Evolutionary conservation across 1,284 basidiomycete genomes (phyloP).

Genomic region (Clitocybe nebularis): DNA sequence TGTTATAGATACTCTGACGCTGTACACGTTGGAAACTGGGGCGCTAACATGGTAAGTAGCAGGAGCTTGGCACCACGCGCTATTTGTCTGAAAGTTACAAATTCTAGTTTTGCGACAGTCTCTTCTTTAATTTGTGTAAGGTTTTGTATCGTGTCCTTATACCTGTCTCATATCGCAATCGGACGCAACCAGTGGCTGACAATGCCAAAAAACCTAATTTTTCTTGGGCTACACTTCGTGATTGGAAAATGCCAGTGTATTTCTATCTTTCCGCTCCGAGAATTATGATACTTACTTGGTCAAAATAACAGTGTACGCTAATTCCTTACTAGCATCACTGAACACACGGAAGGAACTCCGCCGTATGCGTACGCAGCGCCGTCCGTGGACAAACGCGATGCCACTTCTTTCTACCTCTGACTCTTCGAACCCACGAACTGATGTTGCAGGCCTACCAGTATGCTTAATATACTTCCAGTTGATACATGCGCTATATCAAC

Average conservation of each 20-base stretch:
- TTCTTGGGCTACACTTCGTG: slow-evolving; percentile 26
- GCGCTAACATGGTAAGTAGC: slow-evolving; percentile 39
- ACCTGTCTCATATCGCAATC: not conserved
- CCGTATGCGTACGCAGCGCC: slow-evolving; percentile 8
- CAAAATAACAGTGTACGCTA: slow-evolving; percentile 18
- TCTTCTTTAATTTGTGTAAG: slow-evolving; percentile 43
- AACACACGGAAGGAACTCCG: slow-evolving; percentile 17
- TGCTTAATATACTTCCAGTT: not conserved
- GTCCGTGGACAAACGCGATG: slow-evolving; percentile 2
- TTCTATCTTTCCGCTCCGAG: not conserved
- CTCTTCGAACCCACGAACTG: not conserved
- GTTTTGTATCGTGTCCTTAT: slow-evolving; percentile 3
- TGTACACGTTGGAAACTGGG: slow-evolving; percentile 54
- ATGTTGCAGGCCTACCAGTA: not conserved
- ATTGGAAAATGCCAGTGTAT: slow-evolving; percentile 20
- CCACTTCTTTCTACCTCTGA: slow-evolving; percentile 6
- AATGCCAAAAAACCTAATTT: slow-evolving; percentile 23
- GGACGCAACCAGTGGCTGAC: slow-evolving; percentile 19
- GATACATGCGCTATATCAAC: not conserved
- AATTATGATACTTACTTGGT: not conserved
- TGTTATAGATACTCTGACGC: slow-evolving; percentile 44
- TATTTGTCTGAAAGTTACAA: not conserved
- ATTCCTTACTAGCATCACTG: slow-evolving; percentile 19
- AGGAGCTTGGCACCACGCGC: not conserved
- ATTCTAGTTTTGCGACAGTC: slow-evolving; percentile 30